Evolutionary conservation across 257 asterid genomes (phyloP).

Genomic region (Parsonsia alboflavescens): DNA sequence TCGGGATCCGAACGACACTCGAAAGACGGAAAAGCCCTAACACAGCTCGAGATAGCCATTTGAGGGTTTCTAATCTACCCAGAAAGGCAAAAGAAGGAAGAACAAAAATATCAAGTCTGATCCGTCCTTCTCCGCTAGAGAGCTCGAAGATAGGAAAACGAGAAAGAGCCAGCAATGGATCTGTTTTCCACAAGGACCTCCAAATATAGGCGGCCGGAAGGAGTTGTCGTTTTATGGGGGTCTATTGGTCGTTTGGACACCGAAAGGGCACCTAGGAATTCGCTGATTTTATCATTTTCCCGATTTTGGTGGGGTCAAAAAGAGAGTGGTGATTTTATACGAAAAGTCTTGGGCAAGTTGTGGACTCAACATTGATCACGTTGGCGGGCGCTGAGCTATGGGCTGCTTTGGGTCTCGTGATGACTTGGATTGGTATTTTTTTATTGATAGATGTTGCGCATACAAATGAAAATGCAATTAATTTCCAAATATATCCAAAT

Average conservation of each 20-base stretch:
- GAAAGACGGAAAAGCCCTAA: slow-evolving; percentile 52
- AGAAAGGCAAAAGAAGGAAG: not conserved
- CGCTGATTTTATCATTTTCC: not conserved
- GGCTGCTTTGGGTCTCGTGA: no score
- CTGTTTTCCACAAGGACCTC: not conserved
- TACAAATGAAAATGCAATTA: no score
- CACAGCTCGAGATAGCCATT: slow-evolving; percentile 82
- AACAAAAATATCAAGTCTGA: not conserved
- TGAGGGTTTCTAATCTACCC: slow-evolving; percentile 9
- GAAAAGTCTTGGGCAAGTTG: no score
- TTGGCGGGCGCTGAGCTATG: no score
- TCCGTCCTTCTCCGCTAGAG: not conserved
- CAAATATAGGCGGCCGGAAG: not conserved
- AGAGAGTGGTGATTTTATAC: no score
- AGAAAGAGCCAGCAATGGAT: not conserved
- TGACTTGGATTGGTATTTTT: no score
- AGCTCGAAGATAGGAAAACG: not conserved
- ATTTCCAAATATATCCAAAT: no score
- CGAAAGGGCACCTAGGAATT: not conserved
- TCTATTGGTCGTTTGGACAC: not conserved
- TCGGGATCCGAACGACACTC: slow-evolving; percentile 89
- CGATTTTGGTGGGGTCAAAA: no score
- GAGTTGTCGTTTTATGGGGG: not conserved
- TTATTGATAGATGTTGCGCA: no score
- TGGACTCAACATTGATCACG: no score